Conservation (phyloP, 2,329 filamentous ascomycete genomes). For the Parafenestella ontariensis region DNA sequence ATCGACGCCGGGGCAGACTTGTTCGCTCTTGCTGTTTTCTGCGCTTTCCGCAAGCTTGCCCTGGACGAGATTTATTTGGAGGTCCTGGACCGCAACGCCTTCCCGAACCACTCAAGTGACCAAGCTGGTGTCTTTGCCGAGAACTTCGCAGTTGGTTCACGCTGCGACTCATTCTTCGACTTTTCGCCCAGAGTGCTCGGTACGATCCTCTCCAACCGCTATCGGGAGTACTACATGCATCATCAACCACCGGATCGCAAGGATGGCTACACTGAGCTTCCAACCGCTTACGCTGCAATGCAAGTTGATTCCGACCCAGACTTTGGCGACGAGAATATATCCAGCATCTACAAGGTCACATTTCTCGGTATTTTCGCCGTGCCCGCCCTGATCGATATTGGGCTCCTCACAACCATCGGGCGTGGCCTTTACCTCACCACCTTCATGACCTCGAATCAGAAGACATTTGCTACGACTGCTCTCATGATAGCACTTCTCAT, state of each 20-base stretch:
- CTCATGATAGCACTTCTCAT: slow-evolving; percentile 63
- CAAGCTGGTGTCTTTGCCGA: slow-evolving; percentile 67
- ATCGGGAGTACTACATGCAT: slow-evolving; percentile 47
- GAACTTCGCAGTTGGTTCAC: slow-evolving; percentile 65
- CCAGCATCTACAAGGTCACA: slow-evolving; percentile 56
- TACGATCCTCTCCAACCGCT: slow-evolving; percentile 16
- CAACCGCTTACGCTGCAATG: slow-evolving; percentile 56
- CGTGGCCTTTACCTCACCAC: slow-evolving; percentile 65
- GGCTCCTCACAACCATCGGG: slow-evolving; percentile 62
- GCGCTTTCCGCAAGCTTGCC: slow-evolving; percentile 60
- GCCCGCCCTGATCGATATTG: slow-evolving; percentile 65
- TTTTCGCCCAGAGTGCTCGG: slow-evolving; percentile 41
- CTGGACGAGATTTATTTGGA: slow-evolving; percentile 67
- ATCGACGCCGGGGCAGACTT: slow-evolving; percentile 52
- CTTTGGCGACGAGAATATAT: slow-evolving; percentile 47
- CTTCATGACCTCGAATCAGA: slow-evolving; percentile 58
- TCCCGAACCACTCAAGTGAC: slow-evolving; percentile 64
- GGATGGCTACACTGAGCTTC: slow-evolving; percentile 52
- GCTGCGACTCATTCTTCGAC: slow-evolving; percentile 66
- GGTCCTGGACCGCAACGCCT: slow-evolving; percentile 64
- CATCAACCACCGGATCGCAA: slow-evolving; percentile 54
- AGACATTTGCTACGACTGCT: slow-evolving; percentile 60
- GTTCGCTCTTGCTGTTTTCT: slow-evolving; percentile 62
- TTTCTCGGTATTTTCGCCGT: slow-evolving; percentile 66
- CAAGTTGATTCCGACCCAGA: slow-evolving; percentile 57